These are phyloP conservation scores for Triticum urartu DNA, from an alignment of 176 grass and related monocot genomes.

Conservation along the genomic window DNA sequence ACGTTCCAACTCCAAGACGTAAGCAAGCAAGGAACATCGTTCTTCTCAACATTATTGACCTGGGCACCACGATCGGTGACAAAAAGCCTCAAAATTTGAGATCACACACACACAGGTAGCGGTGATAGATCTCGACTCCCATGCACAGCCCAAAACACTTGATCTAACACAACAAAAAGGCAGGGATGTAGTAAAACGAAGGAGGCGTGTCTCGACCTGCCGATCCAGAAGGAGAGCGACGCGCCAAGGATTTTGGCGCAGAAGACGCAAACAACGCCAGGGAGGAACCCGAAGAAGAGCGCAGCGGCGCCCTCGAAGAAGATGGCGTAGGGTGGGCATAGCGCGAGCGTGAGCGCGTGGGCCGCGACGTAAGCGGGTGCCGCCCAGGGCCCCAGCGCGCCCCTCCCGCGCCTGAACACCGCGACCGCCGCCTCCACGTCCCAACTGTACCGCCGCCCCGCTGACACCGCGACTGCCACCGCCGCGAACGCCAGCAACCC, in stretches of 20 bases:
- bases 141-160: not conserved
- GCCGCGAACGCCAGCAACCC: slow-evolving; percentile 28
- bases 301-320: slow-evolving; percentile 86
- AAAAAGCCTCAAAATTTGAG: not conserved
- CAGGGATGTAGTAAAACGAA: not conserved
- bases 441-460: slow-evolving; percentile 56
- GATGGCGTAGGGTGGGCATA: slow-evolving; percentile 88
- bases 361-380: slow-evolving; percentile 66
- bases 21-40: not conserved
- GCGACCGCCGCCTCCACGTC: slow-evolving; percentile 56
- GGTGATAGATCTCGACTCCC: slow-evolving; percentile 10
- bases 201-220: slow-evolving; percentile 43
- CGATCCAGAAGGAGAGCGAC: slow-evolving; percentile 99
- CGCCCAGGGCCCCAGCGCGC: slow-evolving; percentile 70
- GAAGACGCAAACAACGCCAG: slow-evolving; percentile 88
- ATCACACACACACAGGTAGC: not conserved
- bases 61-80: not conserved
- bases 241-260: slow-evolving; percentile 91
- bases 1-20: not conserved
- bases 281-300: slow-evolving; percentile 84
- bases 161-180: not conserved
- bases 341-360: slow-evolving; percentile 81
- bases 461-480: slow-evolving; percentile 18
- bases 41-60: not conserved
- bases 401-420: slow-evolving; percentile 38